phyloP scores from a whole-genome alignment of 306 rosid species.

The Cucumis sativus region Cucumber_9930_V3 NC_026655.2:28053501-28054000 shows the following conservation, averaged over 20 bases:
- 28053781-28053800: background rate
- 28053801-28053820: background rate
- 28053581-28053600: background rate
- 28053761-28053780: constrained; percentile 73
- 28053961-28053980: background rate
- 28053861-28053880: background rate
- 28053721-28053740: constrained; percentile 87
- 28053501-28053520: background rate
- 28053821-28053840: background rate
- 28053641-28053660: background rate
- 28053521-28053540: background rate
- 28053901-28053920: background rate
- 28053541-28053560: background rate
- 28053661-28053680: constrained; percentile 12
- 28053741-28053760: constrained; percentile 87
- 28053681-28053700: constrained; percentile 88
- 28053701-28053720: constrained; percentile 96
- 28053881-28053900: background rate
- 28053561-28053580: background rate
- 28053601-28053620: background rate
- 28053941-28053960: background rate
- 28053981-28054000: background rate
- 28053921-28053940: background rate
- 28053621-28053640: background rate
- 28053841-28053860: background rate